Evolutionary conservation across 306 rosid species (phyloP).

Genomic region (Purshia tridentata): DNA sequence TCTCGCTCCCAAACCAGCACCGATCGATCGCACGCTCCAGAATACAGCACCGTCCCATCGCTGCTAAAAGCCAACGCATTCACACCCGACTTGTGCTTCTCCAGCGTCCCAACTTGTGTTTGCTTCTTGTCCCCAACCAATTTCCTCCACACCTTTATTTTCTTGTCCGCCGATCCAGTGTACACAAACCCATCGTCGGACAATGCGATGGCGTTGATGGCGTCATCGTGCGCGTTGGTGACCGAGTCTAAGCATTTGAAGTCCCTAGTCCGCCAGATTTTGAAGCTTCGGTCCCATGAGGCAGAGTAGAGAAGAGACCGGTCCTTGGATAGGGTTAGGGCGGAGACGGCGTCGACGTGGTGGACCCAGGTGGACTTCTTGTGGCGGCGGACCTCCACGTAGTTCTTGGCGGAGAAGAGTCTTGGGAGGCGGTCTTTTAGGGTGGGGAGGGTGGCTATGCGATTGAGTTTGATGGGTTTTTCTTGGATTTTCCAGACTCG

Average conservation of each 20-base stretch:
- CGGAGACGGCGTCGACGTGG: constrained; percentile 66
- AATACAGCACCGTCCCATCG: constrained; percentile 52
- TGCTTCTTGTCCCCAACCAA: constrained; percentile 20
- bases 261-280: constrained; percentile 60
- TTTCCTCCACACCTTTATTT: constrained; percentile 61
- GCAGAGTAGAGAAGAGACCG: constrained; percentile 59
- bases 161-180: constrained; percentile 69
- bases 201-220: constrained; percentile 54
- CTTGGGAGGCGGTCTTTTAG: constrained; percentile 42
- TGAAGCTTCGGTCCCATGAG: constrained; percentile 75
- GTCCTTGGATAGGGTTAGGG: constrained; percentile 49
- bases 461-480: constrained; percentile 22
- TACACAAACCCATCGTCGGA: constrained; percentile 48
- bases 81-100: constrained; percentile 69
- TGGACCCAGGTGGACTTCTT: constrained; percentile 72
- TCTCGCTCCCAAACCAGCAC: constrained; percentile 63
- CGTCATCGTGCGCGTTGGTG: constrained; percentile 65
- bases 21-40: constrained; percentile 78
- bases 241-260: constrained; percentile 64
- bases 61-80: constrained; percentile 58
- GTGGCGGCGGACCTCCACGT: constrained; percentile 54
- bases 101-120: constrained; percentile 35
- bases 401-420: constrained; percentile 46
- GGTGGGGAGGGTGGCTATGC: constrained; percentile 59
- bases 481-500: constrained; percentile 54